Evolutionary conservation across 768 basidiomycete species (phyloP).

Genomic region (Daedaleopsis nitida): DNA sequence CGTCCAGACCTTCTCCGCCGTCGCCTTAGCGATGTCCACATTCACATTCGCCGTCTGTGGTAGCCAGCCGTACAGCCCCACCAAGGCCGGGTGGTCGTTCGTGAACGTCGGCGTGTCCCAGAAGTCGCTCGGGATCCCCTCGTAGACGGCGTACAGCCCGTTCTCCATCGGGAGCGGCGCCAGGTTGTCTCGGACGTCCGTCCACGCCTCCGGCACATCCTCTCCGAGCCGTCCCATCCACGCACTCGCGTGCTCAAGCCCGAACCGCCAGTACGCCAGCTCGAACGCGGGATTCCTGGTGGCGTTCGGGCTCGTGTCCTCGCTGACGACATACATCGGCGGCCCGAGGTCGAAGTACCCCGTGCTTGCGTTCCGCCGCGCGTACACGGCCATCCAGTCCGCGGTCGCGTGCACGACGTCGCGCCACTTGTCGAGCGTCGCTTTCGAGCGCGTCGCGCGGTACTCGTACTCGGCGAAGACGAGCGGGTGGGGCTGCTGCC

Average conservation of each 20-base stretch:
- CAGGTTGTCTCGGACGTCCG: conserved; percentile 44
- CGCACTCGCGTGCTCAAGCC: conserved; percentile 47
- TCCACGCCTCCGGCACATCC: conserved; percentile 45
- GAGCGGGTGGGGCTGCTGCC: conserved; percentile 63
- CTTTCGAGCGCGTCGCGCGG: conserved; percentile 40
- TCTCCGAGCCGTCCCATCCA: conserved; percentile 51
- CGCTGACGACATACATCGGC: conserved; percentile 58
- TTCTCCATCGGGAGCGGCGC: conserved; percentile 54
- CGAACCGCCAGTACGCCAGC: conserved; percentile 58
- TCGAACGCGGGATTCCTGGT: conserved; percentile 62
- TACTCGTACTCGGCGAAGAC: conserved; percentile 61
- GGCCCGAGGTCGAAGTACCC: conserved; percentile 57
- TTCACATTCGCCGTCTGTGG: conserved; percentile 52
- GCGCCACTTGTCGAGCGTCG: conserved; percentile 51
- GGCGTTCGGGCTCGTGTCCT: conserved; percentile 56
- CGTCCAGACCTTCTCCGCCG: conserved; percentile 55
- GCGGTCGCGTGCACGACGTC: conserved; percentile 54
- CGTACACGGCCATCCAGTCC: conserved; percentile 61
- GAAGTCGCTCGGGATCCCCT: conserved; percentile 53
- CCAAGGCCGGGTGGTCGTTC: conserved; percentile 60
- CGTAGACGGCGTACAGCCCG: conserved; percentile 55
- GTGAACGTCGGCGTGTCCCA: conserved; percentile 54
- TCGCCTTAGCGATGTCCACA: conserved; percentile 45
- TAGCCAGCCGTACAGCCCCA: conserved; percentile 60
- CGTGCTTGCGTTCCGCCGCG: conserved; percentile 51